Conservation (phyloP, 176 grass and related monocot species). For the Rhynchospora breviuscula region DNA sequence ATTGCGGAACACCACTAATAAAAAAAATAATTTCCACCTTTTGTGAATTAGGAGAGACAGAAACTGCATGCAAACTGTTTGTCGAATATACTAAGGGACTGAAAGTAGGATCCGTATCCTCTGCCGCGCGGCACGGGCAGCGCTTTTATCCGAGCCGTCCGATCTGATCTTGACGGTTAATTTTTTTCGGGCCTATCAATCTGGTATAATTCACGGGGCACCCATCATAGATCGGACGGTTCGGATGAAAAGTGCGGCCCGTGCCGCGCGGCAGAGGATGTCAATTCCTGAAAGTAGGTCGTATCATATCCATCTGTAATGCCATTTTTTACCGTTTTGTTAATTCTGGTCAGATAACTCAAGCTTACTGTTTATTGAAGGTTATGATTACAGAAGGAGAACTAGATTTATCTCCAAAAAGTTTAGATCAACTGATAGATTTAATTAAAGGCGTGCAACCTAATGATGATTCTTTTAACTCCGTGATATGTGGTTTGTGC, state of each 20-base stretch:
- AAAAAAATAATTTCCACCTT: constrained; percentile 45
- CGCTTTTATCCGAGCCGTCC: no score
- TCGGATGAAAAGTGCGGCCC: no score
- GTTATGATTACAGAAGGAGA: constrained; percentile 29
- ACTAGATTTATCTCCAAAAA: constrained; percentile 7
- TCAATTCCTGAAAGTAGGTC: constrained; percentile 33
- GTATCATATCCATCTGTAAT: constrained; percentile 44
- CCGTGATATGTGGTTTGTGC: constrained; percentile 71
- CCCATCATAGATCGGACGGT: no score
- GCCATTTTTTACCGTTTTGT: constrained; percentile 58
- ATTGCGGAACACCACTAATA: constrained; percentile 46
- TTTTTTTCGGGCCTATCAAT: no score
- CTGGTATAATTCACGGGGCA: no score
- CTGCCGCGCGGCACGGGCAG: no score
- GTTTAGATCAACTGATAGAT: constrained; percentile 25
- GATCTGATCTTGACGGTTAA: no score
- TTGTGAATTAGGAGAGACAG: constrained; percentile 35
- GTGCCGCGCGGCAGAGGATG: no score
- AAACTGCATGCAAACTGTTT: constrained; percentile 30
- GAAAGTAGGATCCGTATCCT: no score
- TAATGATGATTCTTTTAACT: constrained; percentile 76
- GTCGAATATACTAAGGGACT: constrained; percentile 32
- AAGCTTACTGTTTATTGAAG: constrained; percentile 44
- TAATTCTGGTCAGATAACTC: constrained; percentile 44
- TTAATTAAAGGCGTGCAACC: constrained; percentile 38